These are phyloP conservation scores for Zea luxurians DNA, from an alignment of 176 grass and related monocot genomes.

Conservation along the genomic window DNA sequence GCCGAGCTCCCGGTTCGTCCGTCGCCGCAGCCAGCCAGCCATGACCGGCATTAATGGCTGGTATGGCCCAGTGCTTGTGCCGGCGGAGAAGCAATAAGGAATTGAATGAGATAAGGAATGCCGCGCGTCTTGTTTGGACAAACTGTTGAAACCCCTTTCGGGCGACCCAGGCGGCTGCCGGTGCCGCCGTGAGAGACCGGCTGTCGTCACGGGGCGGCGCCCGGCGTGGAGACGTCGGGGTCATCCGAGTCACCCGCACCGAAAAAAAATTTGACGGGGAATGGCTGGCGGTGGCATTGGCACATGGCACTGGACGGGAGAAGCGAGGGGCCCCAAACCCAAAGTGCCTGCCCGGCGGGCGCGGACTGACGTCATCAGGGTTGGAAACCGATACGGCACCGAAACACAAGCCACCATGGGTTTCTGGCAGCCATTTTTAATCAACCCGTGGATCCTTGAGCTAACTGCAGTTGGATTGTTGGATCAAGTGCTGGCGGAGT, in stretches of 20 bases:
- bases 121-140: conserved; percentile 9
- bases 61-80: neutral
- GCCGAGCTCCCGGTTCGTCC: too few species aligned
- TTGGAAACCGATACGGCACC: neutral
- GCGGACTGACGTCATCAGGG: neutral
- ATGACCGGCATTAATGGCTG: too few species aligned
- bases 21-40: too few species aligned
- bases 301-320: neutral
- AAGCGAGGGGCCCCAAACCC: neutral
- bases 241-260: conserved; percentile 52
- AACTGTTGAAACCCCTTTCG: neutral
- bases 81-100: neutral
- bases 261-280: conserved; percentile 4
- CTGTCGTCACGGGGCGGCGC: conserved; percentile 12
- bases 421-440: neutral
- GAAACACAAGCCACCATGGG: too few species aligned
- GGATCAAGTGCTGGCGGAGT: conserved; percentile 21
- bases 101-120: too few species aligned
- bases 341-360: neutral
- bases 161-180: neutral
- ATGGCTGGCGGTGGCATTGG: neutral
- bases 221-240: conserved; percentile 17
- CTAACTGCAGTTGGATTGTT: too few species aligned
- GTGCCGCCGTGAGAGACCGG: neutral
- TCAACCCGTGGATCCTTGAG: neutral